Evolutionary conservation across 176 grass and related monocot genomes (phyloP), one percentile per base, ranked within the genome.

Genomic region (Musa itinerans): DNA sequence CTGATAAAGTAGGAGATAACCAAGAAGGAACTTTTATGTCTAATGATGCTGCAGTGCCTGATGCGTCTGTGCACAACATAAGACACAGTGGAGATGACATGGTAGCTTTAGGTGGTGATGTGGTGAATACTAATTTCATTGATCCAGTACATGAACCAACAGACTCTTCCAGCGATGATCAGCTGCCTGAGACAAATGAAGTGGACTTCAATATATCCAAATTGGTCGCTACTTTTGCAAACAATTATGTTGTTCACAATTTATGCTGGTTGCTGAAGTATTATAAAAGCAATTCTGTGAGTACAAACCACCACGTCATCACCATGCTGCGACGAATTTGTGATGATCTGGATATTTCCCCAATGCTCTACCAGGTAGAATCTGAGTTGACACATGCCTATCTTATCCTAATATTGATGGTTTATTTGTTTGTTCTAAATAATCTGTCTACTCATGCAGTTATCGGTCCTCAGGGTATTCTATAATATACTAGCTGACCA

Each of bases 361-460:
- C 94, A 51, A 91, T 98, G 88, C 90, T 98, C 52, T 98, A 98
- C 81, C 94, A 98, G 90, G 90, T 98, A 89, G 80, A 25, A 49
- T 76, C 58, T 64, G 17, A 25, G 75, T 9, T 25, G 3, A 76
- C 27, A n/a, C 13, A 49, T 69, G 9, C 16, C 26, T 24, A 4
- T 65, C 15, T 10, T 27, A 14, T 53, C 20, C 69, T 9, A 58
- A 70, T 70, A 83, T 82, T 26, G 2, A 81, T 66, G 54, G 17
- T 59, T 54, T 55, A 74, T 85, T 73, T 76, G 54, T 74, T 66
- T 71, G 19, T 75, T 48, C 2, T 61, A 54, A 27, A 26, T 79
- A 67, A 81, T 59, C 59, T 19, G 66, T 53, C 52, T 86, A 2
- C 57, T 22, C 90, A 83, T 87, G 77, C 88, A 98, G 94, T 83